Evolutionary conservation across 495 filamentous ascomycete species (phyloP).

Genomic region (Tuber brumale): DNA sequence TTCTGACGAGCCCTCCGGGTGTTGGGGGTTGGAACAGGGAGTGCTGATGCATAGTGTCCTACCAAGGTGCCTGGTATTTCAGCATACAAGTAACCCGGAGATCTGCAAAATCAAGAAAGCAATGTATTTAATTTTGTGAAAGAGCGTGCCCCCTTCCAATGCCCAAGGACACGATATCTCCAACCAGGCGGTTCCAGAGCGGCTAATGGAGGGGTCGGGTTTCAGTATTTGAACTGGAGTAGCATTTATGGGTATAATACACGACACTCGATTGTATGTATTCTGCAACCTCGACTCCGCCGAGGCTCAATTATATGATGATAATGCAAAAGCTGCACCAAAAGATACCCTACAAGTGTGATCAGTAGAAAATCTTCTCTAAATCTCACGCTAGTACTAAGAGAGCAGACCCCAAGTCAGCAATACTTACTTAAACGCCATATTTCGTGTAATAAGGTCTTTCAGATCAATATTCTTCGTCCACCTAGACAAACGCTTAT

Average conservation of each 20-base stretch:
- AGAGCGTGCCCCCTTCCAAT: neutral
- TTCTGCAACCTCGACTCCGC: neutral
- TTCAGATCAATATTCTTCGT: conserved; percentile 33
- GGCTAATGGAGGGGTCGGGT: neutral
- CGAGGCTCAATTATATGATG: neutral
- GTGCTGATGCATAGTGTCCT: neutral
- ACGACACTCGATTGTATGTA: neutral
- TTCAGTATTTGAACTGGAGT: neutral
- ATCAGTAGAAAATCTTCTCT: neutral
- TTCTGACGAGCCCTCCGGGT: neutral
- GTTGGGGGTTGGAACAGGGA: neutral
- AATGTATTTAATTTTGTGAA: neutral
- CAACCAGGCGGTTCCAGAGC: neutral
- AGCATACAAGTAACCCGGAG: neutral
- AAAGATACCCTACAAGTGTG: conserved; percentile 25
- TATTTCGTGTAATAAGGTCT: conserved; percentile 32
- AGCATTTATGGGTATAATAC: neutral
- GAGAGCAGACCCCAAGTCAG: neutral
- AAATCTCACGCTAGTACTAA: neutral
- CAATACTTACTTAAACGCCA: conserved; percentile 36
- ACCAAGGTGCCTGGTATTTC: neutral
- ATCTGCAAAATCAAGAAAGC: neutral
- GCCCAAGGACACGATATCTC: neutral
- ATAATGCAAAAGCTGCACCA: conserved; percentile 19
- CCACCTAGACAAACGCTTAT: conserved; percentile 23